Conservation (phyloP, 495 filamentous ascomycete genomes). For the Immersiella caudata region DNA sequence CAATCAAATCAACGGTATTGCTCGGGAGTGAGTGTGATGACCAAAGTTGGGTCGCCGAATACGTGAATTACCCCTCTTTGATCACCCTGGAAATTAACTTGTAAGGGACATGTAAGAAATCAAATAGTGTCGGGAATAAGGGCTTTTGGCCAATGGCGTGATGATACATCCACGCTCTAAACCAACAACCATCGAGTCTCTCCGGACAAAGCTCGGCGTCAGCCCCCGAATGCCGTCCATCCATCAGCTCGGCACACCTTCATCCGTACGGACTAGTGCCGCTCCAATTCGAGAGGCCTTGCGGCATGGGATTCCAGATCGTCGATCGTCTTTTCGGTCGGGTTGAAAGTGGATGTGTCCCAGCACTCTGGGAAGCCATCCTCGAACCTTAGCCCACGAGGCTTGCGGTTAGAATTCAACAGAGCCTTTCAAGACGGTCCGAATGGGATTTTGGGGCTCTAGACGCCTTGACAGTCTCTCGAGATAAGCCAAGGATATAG, state of each 20-base stretch:
- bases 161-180: not conserved
- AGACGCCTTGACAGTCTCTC: not conserved
- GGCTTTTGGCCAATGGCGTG: not conserved
- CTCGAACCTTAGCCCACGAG: too few relatives aligned
- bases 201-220: not conserved
- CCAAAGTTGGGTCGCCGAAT: not conserved
- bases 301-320: too few relatives aligned
- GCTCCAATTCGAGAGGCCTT: too few relatives aligned
- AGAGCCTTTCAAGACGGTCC: not conserved
- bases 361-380: too few relatives aligned
- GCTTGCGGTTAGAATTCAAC: not conserved
- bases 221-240: not conserved
- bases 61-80: not conserved
- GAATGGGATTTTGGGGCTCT: not conserved
- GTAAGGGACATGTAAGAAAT: not conserved
- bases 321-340: too few relatives aligned
- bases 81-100: not conserved
- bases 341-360: too few relatives aligned
- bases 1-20: not conserved
- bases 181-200: not conserved
- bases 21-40: not conserved
- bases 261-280: too few relatives aligned
- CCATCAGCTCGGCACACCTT: not conserved
- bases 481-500: not conserved
- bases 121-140: not conserved